Evolutionary conservation across 208 protist genomes (phyloP), one percentile per base, ranked within the genome.

Genomic region (Herpetomonas muscarum): DNA sequence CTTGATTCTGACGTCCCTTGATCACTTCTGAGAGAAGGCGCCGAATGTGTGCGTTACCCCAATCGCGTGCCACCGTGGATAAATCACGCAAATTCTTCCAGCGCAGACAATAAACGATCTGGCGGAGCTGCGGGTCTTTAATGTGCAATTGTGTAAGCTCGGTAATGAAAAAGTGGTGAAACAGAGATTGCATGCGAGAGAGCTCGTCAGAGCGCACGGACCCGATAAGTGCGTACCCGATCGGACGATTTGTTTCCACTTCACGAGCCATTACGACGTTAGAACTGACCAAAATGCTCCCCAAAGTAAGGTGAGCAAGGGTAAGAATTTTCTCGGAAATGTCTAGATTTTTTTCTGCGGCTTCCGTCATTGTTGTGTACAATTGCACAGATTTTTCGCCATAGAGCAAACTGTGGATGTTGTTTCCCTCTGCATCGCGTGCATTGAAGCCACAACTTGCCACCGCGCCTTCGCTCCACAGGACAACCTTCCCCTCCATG

Each of bases 71-170:
- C 22, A 69, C 44, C 3, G 63, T 53, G 6, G 74, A 58, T 34
- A 88, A 61, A 47, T 84, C 74, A 17, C 68, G 72, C 22, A 89
- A 30, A 50, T 79, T 85, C 42, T 85, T 83, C 64, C 72, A 79
- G 55, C 68, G 55, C 42, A 85, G n/a, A 49, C 71, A 81, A 39
- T 85, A 60, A 2, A 89, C 47, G 54, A 89, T 66, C 46, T 81
- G 81, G 1, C 39, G 57, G 50, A 76, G 74, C 31, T 70, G 59
- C 1, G 63, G 30, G 46, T 84, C 68, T 28, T 73, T 78, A 26
- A 64, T 50, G 9, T 67, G 61, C 4, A 76, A 48, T 30, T 75
- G 56, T 9, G 53, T 45, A 28, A 88, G 54, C 39, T 85, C 67
- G 3, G 61, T 66, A 13, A 81, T 67, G 42, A 85, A 85, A 45